Evolutionary conservation across 83 land plant genomes (phyloP).

Genomic region (Thuja plicata): DNA sequence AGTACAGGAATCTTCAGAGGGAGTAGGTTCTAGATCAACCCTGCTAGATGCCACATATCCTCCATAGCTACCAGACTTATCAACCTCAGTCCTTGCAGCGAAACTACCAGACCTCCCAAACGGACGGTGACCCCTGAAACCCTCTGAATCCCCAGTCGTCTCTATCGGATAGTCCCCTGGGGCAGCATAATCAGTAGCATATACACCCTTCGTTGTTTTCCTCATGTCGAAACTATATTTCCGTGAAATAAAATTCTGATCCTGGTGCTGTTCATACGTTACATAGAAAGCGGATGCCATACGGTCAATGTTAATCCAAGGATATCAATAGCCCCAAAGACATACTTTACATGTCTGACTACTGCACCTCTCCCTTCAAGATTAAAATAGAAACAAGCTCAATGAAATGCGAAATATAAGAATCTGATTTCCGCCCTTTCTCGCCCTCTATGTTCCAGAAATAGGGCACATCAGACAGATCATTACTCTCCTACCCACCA

Average conservation of each 20-base stretch:
- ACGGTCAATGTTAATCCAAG: constrained; percentile 4
- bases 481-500: background rate
- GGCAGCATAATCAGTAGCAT: constrained; percentile 34
- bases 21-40: constrained; percentile 33
- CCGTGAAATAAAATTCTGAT: constrained; percentile 16
- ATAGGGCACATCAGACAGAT: too few species aligned
- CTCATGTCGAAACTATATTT: constrained; percentile 32
- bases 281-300: constrained; percentile 32
- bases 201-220: constrained; percentile 30
- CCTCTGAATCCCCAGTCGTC: constrained; percentile 52
- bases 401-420: background rate
- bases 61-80: background rate
- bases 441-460: background rate
- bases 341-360: background rate
- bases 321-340: constrained; percentile 13
- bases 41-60: constrained; percentile 53
- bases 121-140: background rate
- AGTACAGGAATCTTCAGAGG: constrained; percentile 50
- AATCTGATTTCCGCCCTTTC: background rate
- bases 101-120: background rate
- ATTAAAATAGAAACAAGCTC: background rate
- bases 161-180: constrained; percentile 35
- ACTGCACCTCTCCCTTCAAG: background rate
- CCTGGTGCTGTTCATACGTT: constrained; percentile 24
- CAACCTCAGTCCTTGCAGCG: background rate